Evolutionary conservation across 2,329 filamentous ascomycete genomes (phyloP), one percentile per base, ranked within the genome.

Genomic region (Didymella pomorum): DNA sequence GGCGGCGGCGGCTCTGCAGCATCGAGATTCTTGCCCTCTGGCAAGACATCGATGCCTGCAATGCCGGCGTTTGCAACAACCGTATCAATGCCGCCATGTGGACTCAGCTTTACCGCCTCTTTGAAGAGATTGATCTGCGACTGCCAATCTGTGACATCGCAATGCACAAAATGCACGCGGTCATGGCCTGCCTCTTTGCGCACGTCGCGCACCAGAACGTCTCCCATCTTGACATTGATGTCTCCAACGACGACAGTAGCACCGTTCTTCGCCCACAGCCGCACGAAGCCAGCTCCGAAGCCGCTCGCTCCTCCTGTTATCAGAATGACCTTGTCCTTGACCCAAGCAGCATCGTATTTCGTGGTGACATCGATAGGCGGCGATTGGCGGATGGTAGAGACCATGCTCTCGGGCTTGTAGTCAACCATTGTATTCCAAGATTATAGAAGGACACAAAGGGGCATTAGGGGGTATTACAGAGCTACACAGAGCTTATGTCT

Each of bases 51-150:
- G 1, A 25, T 28, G 35, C 82, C 80, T 41, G 81, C 79, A 63
- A 90, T 84, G 45, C 88, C 89, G 0, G 88, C 88, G 69, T 89
- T 89, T 60, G 87, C 86, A 44, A 90, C 85, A 4, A 89, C 87
- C 20, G 82, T 79, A 72, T 90, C 86, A 61, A 90, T 82, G 12
- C 82, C 81, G 16, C 82, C 81, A 49, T 83, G 79, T 0, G 80
- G 81, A 59, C 84, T 87, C 53, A 85, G 76, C 51, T 78, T 77
- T 35, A 80, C 78, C 3, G 87, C 87, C 52, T 81, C 75, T 43
- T 84, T 83, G 79, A 91, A 91, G 52, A 90, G 80, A 26, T 81
- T 77, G 44, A 87, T 84, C 69, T 90, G 88, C 6, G 83, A 85
- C 42, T 85, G 77, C 86, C 87, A 91, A 62, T 83, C 79, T 1